A percentile compares a stretch with the other conserved stretches of the same genome.
These are phyloP conservation scores for Priceomyces castillae DNA, from an alignment of 805 yeast species.

Conservation along the genomic window DNA sequence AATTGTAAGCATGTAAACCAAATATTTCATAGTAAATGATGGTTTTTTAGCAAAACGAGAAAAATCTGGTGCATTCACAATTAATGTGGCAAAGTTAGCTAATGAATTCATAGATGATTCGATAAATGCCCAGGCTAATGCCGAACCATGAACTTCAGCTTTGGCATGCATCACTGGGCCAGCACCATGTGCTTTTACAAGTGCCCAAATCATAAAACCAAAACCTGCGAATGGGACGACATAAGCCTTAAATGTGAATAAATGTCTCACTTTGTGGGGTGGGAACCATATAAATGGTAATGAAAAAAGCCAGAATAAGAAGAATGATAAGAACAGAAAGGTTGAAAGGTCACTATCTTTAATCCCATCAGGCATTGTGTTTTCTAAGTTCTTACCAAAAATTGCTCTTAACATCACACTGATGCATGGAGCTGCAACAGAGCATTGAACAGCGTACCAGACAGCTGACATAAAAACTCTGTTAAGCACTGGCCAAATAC, in stretches of 20 bases:
- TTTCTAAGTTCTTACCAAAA: conserved; percentile 62
- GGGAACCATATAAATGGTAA: conserved; percentile 79
- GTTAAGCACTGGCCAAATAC: conserved; percentile 84
- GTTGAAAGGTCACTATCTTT: conserved; percentile 60
- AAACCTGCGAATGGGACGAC: conserved; percentile 82
- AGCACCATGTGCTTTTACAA: conserved; percentile 74
- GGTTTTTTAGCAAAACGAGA: conserved; percentile 68
- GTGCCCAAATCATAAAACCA: conserved; percentile 79
- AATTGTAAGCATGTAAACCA: conserved; percentile 55
- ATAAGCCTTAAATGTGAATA: conserved; percentile 78
- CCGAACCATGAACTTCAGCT: conserved; percentile 50
- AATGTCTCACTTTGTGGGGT: conserved; percentile 78
- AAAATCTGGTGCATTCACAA: conserved; percentile 87
- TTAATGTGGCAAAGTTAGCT: conserved; percentile 86
- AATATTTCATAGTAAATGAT: conserved; percentile 36
- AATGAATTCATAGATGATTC: conserved; percentile 74
- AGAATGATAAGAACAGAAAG: conserved; percentile 70
- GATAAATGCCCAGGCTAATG: conserved; percentile 80
- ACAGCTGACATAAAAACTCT: conserved; percentile 84
- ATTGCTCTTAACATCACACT: conserved; percentile 68
- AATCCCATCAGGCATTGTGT: conserved; percentile 62
- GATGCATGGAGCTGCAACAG: conserved; percentile 83
- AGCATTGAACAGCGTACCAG: conserved; percentile 86
- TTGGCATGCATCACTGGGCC: conserved; percentile 67
- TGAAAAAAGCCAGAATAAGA: conserved; percentile 77